Evolutionary conservation across 805 yeast genomes (phyloP), one percentile per base, ranked within the genome.

Genomic region (Alloascoidea africana): DNA sequence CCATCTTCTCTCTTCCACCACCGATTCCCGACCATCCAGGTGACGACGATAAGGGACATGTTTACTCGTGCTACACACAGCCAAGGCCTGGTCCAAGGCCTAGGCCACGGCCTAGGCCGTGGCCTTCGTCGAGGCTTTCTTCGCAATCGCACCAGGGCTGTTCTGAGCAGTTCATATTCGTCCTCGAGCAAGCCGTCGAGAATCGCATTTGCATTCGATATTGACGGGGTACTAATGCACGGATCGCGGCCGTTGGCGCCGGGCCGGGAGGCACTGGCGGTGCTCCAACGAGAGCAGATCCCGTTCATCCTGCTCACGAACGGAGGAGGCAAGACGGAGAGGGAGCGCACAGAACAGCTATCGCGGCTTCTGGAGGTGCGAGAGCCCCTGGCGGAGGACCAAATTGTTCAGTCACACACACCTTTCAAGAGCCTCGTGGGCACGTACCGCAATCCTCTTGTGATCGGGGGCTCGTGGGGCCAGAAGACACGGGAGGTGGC

Each of bases 281-380:
- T 70, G 14, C 59, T 87, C 35, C 60, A 76, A 34, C 44, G 63
- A 4, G 50, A 65, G 16, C 63, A 66, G 14, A 61, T 85, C 4
- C 95, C 96, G 1, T 87, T 73, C 59, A 72, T 85, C n/a, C 52
- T 87, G 33, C 63, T 87, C 52, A 86, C 96, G 4, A 86, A 87
- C 53, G 96, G 96, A 14, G 96, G 96, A 4, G 96, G 96, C 2
- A 66, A 66, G 19, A 56, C 69, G 8, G 96, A 86, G 49, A 42
- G 49, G 3, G 66, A 63, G n/a, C 61, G 94, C 34, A 73, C 75
- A 2, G 59, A 62, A 2, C 67, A 65, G 23, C 53, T 83, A 2
- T 64, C 73, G 2, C 48, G 59, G 5, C 55, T 56, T 27, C 54
- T 80, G 38, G 65, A 59, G 4, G 59, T 62, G 16, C 38, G 40